Evolutionary conservation across 768 basidiomycete genomes (phyloP), one percentile per base, ranked within the genome.

Genomic region (Suillus subluteus): DNA sequence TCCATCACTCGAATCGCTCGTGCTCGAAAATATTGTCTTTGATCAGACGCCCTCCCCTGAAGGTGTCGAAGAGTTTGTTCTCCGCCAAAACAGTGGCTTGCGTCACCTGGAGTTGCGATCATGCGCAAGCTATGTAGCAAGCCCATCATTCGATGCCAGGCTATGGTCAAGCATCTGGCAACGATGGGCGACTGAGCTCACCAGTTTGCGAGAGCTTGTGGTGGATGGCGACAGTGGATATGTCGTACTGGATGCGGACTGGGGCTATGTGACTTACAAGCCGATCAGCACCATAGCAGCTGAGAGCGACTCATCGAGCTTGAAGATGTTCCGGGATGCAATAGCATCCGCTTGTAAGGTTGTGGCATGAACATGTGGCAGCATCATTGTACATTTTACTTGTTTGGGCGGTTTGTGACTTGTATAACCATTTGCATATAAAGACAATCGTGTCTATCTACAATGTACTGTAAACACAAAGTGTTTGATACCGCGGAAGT

Each of bases 11-110:
- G 66, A 74, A 62, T 67, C 71, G 0, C 71, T 76, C 26, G 67
- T 75, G 2, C 69, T 77, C 4, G 75, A 78, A 58, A 77, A 74
- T 15, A 74, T 75, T 4, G 56, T 77, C 37, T 75, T 78, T 23
- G 77, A 77, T 62, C 69, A 64, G 21, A 67, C 65, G 1, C 63
- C 68, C 15, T 69, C 69, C 38, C 23, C 35, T 1, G 69, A 73
- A 41, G 75, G 74, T 13, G 65, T 78, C 2, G 76, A 77, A 15
- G 75, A 75, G 4, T 78, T 77, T 37, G 65, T 77, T n/a, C 2
- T 77, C 26, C 73, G 77, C 16, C 77, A 77, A 69, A 78, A 78
- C 61, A 62, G 55, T 32, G 67, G 62, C 35, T 46, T 77, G 6
- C 73, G 70, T 5, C 70, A 65, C 35, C 58, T 77, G 6, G 76